Evolutionary conservation across 345 rosid species (phyloP).

Genomic region (Aethionema arabicum): DNA sequence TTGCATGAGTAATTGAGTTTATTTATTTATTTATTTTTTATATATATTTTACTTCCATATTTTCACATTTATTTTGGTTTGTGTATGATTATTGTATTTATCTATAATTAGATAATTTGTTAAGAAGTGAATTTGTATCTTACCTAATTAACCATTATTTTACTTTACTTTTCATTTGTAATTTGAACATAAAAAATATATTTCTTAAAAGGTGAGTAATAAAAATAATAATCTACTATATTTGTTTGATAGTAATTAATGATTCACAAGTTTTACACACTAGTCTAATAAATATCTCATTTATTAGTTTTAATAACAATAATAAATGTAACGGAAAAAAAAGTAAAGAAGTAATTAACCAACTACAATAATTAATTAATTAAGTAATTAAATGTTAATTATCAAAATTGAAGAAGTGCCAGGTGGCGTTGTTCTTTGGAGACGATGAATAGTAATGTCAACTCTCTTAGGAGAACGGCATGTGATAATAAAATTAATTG

Average conservation of each 20-base stretch:
- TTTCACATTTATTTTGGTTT: constrained; percentile 3
- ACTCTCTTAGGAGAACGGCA: constrained; percentile 39
- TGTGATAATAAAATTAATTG: constrained; percentile 30
- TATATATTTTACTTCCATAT: constrained; percentile 6
- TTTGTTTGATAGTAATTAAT: too few species aligned
- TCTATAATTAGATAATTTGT: background rate
- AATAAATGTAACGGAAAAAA: background rate
- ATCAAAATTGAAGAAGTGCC: constrained; percentile 2
- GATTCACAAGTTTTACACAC: too few species aligned
- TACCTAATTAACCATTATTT: constrained; percentile 25
- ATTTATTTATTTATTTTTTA: background rate
- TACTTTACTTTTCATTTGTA: background rate
- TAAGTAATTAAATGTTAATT: background rate
- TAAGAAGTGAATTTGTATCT: constrained; percentile 13
- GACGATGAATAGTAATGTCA: constrained; percentile 41
- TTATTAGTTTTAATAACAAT: too few species aligned
- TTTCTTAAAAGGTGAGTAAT: too few species aligned
- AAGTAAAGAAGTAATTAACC: background rate
- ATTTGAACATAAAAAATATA: too few species aligned
- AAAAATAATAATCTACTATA: too few species aligned
- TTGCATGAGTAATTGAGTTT: constrained; percentile 36
- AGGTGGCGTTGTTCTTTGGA: constrained; percentile 43
- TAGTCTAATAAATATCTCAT: too few species aligned
- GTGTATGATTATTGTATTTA: constrained; percentile 17
- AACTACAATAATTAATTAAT: background rate